Base-by-base conservation (phyloP, 140 eudicot species). In the Stevia rebaudiana region DNA sequence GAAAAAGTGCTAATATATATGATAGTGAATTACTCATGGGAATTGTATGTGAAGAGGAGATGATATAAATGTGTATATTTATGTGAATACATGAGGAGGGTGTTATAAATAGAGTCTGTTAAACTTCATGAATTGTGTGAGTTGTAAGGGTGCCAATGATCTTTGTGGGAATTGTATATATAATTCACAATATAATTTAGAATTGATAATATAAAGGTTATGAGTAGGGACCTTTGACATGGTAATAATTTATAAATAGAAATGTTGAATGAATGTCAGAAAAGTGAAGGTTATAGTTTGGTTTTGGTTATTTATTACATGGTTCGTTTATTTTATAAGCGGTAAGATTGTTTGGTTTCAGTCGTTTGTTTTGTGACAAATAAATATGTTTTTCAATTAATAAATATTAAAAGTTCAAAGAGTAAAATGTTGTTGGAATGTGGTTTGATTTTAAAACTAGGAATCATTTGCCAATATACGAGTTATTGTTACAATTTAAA, bases 121-220 rank as follows among this genome's bases (percentile, higher is more conserved):
- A 49, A 68, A 68, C 51, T 23, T 50, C 57, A 25, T 54, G 24
- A 55, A 31, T 63, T 73, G 64, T 10, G 65, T 56, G 63, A 28
- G 61, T 25, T 54, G 39, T 25, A 54, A 56, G 5, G 58, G 37
- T 24, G 39, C 21, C 43, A 68, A 61, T 75, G 79, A 41, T 75
- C 80, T 75, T 75, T 68, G 70, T 61, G 71, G 65, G 68, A 49
- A 23, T 30, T 67, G 23, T 28, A 19, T 72, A 21, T 73, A 55
- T 35, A 39, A 68, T 58, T 67, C 11, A 31, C 55, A 41, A 35
- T 60, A 58, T 57, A 56, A 28, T 67, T 46, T 56, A 37, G 48
- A 66, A 31, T 31, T 56, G 43, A 10, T 31, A 31, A 33, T 42
- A 43, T 56, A 31, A 56, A 56, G 61, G 2, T 54, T 54, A 54